Evolutionary conservation across 441 rosid genomes (phyloP), one percentile per base, ranked within the genome.

Genomic region (Iberis amara): DNA sequence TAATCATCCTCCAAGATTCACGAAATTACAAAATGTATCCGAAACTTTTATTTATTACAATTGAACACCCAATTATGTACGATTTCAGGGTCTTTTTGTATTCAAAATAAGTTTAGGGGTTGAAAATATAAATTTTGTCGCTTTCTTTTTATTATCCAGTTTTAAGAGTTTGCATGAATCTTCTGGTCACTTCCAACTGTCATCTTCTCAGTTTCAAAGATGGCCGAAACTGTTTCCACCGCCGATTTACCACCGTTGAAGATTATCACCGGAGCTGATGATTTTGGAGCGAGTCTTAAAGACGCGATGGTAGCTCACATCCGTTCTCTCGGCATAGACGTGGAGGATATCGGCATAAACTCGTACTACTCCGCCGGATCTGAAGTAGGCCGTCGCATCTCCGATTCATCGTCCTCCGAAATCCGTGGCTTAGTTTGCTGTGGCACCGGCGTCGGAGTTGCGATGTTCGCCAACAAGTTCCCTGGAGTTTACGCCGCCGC

Each of bases 401-500:
- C 90, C 55, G 48, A 79, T 11, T 32, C 74, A 6, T 18, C 79
- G 2, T 40, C 68, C 7, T 65, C 76, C 4, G 77, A 51, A 10
- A 59, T 68, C 11, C 86, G 87, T 1, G 96, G 96, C 35, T 82
- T 86, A 4, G 72, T 84, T 1, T 80, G 82, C 42, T 86, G 97
- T 39, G 94, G 94, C 3, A 84, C 96, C 1, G 96, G 96, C 14
- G 77, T 73, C 18, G 92, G 97, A 54, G 87, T 90, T 33, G 79
- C 86, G 42, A 78, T 90, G 55, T 82, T 86, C 74, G 96, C 97
- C 44, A 90, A 86, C 80, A 90, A 89, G 55, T 83, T 83, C 70
- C 80, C 88, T 0, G 89, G 91, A 57, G 96, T 85, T 2, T 87
- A 62, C 66, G 92, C 96, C 40, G 68, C 86, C 63, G 79, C 88